These are phyloP conservation scores for Liriodendron chinense DNA, from an alignment of 164 flowering plant species.

Conservation along the genomic window DNA sequence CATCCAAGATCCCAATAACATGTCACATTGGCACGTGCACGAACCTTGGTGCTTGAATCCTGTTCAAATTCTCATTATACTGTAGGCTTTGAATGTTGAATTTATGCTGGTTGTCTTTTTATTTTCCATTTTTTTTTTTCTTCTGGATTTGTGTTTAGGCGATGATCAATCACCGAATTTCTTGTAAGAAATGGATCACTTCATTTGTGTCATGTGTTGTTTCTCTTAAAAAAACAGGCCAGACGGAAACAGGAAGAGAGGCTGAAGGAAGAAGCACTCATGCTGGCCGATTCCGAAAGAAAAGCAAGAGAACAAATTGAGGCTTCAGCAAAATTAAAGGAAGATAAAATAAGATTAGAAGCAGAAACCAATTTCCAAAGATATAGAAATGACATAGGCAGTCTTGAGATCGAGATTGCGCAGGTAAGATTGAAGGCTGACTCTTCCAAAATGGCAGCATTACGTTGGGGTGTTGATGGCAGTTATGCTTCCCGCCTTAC, in stretches of 20 bases:
- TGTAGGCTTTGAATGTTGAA: neutral
- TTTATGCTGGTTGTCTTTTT: neutral
- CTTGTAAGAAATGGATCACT: neutral
- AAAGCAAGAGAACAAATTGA: conserved; percentile 75
- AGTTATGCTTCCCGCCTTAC: conserved; percentile 46
- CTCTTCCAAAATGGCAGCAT: conserved; percentile 90
- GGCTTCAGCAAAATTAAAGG: conserved; percentile 59
- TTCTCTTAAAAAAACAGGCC: conserved; percentile 43
- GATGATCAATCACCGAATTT: neutral
- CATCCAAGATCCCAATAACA: neutral
- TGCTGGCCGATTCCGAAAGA: conserved; percentile 46
- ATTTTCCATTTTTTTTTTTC: neutral
- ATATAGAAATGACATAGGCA: conserved; percentile 58
- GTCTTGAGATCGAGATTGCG: conserved; percentile 75
- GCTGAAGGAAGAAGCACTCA: conserved; percentile 58
- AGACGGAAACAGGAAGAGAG: conserved; percentile 68
- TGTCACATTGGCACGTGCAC: neutral
- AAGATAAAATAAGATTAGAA: conserved; percentile 51
- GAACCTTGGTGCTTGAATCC: neutral
- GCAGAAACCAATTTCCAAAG: conserved; percentile 62
- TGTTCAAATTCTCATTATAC: neutral
- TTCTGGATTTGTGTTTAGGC: neutral
- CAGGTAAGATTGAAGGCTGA: conserved; percentile 68
- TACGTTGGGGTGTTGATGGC: conserved; percentile 70
- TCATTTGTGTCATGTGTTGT: neutral